A percentile compares a stretch with the other conserved stretches of the same genome.
These are phyloP conservation scores for Trichoderma simmonsii DNA, from an alignment of 2,329 filamentous ascomycete species.

Conservation along the genomic window DNA sequence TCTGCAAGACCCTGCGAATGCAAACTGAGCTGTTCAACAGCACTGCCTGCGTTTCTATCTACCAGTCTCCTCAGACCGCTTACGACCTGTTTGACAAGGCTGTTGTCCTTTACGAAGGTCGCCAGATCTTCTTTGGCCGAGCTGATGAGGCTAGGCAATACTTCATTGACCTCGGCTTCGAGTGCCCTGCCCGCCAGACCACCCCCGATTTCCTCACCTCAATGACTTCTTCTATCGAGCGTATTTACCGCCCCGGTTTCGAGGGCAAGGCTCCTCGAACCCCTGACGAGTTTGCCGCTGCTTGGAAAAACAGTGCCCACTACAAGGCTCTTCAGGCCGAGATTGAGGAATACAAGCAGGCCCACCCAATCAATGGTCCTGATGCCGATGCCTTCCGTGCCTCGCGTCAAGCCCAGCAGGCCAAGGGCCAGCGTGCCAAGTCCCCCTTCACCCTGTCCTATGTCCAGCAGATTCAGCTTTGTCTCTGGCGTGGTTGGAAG, in stretches of 20 bases:
- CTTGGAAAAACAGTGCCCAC: conserved; percentile 55
- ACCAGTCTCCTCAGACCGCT: conserved; percentile 63
- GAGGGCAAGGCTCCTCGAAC: conserved; percentile 56
- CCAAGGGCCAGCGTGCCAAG: conserved; percentile 57
- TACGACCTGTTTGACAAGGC: conserved; percentile 65
- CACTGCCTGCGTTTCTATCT: conserved; percentile 69
- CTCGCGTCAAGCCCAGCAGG: conserved; percentile 53
- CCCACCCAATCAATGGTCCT: conserved; percentile 53
- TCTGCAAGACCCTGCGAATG: conserved; percentile 66
- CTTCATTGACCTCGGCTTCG: conserved; percentile 65
- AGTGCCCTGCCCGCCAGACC: conserved; percentile 63
- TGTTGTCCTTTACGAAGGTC: conserved; percentile 56
- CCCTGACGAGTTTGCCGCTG: conserved; percentile 58
- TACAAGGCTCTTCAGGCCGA: conserved; percentile 51
- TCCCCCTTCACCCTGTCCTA: conserved; percentile 85
- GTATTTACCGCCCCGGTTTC: conserved; percentile 53
- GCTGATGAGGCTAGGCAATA: conserved; percentile 60
- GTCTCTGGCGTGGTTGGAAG: conserved; percentile 75
- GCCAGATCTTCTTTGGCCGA: conserved; percentile 62
- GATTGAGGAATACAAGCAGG: conserved; percentile 53
- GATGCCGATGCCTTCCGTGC: conserved; percentile 56
- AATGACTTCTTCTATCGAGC: conserved; percentile 60
- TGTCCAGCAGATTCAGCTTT: conserved; percentile 70
- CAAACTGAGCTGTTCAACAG: conserved; percentile 64
- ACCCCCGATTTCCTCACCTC: conserved; percentile 71